These are phyloP conservation scores for Tripterygium wilfordii DNA, from an alignment of 177 flowering plant genomes.

Conservation along the genomic window DNA sequence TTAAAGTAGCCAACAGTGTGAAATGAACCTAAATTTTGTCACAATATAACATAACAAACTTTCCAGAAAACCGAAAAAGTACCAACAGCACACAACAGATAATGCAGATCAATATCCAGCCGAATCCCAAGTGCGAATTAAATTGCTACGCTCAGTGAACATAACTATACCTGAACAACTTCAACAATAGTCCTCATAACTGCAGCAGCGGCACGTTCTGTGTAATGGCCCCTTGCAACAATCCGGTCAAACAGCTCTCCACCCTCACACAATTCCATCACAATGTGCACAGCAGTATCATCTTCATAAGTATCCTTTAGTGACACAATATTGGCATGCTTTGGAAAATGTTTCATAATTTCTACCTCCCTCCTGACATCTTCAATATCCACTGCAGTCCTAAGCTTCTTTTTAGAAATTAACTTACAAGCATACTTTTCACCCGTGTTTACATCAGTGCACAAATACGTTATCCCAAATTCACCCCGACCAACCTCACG, in stretches of 20 bases:
- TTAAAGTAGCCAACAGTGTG: background rate
- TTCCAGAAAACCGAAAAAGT: background rate
- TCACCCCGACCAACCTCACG: conserved; percentile 55
- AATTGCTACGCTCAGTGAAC: no score
- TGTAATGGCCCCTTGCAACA: conserved; percentile 58
- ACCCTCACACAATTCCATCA: conserved; percentile 62
- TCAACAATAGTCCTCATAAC: conserved; percentile 52
- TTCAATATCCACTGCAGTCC: conserved; percentile 49
- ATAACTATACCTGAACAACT: conserved; percentile 53
- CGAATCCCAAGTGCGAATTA: no score
- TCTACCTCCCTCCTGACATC: conserved; percentile 57
- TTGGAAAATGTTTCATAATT: conserved; percentile 50
- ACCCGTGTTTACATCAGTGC: conserved; percentile 31
- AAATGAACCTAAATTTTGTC: background rate
- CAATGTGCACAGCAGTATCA: conserved; percentile 51
- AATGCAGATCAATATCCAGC: no score
- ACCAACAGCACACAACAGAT: background rate
- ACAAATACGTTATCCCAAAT: conserved; percentile 52
- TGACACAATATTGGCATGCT: conserved; percentile 39
- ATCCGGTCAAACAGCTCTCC: conserved; percentile 59
- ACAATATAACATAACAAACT: no score
- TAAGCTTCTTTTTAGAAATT: conserved; percentile 53
- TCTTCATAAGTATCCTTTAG: conserved; percentile 51
- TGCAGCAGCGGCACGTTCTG: conserved; percentile 51
- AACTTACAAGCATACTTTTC: conserved; percentile 49